Conservation (phyloP, 768 basidiomycete genomes). For the Lactarius psammicola region DNA sequence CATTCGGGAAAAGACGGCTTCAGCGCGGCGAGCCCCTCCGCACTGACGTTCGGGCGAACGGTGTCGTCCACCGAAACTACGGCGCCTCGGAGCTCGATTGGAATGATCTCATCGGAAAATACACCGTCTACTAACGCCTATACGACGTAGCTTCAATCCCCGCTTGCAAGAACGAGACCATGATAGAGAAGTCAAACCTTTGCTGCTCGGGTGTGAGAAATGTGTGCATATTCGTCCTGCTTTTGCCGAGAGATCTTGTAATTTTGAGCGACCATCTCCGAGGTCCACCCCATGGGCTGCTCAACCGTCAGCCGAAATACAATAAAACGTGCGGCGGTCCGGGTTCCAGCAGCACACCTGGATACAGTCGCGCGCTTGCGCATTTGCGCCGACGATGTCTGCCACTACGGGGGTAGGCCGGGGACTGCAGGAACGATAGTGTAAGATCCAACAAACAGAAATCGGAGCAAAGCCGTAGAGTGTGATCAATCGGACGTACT, state of each 20-base stretch:
- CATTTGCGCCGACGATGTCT: slow-evolving; percentile 53
- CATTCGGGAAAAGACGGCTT: slow-evolving; percentile 88
- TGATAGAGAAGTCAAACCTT: slow-evolving; percentile 42
- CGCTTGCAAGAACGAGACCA: slow-evolving; percentile 1
- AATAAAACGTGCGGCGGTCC: not conserved
- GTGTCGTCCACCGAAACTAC: slow-evolving; percentile 79
- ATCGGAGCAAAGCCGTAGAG: not conserved
- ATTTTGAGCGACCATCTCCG: slow-evolving; percentile 81
- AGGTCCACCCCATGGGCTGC: slow-evolving; percentile 95
- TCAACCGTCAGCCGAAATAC: slow-evolving; percentile 13
- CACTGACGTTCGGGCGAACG: slow-evolving; percentile 79
- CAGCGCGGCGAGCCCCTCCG: slow-evolving; percentile 69
- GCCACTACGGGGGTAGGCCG: slow-evolving; percentile 71
- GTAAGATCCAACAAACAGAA: slow-evolving; percentile 17
- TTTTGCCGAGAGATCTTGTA: slow-evolving; percentile 75
- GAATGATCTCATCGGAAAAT: slow-evolving; percentile 88
- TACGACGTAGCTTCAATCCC: not conserved
- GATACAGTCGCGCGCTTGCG: slow-evolving; percentile 72
- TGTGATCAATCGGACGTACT: slow-evolving; percentile 49
- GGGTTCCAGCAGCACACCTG: slow-evolving; percentile 45
- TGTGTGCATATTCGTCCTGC: slow-evolving; percentile 88
- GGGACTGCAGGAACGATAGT: slow-evolving; percentile 44
- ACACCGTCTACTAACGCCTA: slow-evolving; percentile 67
- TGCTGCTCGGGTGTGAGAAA: slow-evolving; percentile 80
- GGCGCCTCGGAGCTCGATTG: slow-evolving; percentile 69